Percentiles rank a stretch among this genome's conserved stretches.
phyloP scores from a whole-genome alignment of 1,284 basidiomycete genomes.

The Spongiforma sp. region DNA sequence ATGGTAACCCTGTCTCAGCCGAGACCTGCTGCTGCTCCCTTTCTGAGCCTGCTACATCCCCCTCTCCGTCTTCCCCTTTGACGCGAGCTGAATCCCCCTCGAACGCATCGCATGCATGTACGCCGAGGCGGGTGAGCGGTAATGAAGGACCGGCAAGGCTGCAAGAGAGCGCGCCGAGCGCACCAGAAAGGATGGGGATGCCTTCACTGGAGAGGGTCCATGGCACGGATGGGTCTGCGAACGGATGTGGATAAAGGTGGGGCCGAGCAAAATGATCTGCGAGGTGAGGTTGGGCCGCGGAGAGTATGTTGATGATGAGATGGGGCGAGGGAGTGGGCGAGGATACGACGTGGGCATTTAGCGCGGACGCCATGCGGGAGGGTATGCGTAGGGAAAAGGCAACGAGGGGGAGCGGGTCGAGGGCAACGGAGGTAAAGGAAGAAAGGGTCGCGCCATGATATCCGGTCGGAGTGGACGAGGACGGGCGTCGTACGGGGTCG shows the following conservation, averaged over 20 bases:
- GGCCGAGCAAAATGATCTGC: constrained; percentile 68
- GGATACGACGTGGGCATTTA: constrained; percentile 42
- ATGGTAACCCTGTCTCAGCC: constrained; percentile 24
- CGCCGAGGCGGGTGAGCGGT: constrained; percentile 44
- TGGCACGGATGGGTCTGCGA: constrained; percentile 27
- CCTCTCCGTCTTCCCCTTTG: neutral
- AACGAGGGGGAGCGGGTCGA: constrained; percentile 86
- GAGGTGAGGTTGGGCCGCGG: constrained; percentile 57
- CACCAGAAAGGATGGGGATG: constrained; percentile 58
- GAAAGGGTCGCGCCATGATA: constrained; percentile 92
- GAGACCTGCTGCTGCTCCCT: constrained; percentile 12
- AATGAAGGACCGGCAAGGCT: constrained; percentile 47
- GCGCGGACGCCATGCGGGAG: constrained; percentile 79
- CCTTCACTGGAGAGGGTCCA: constrained; percentile 51
- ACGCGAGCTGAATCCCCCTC: neutral
- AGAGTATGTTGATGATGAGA: constrained; percentile 74
- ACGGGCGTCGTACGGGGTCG: constrained; percentile 4
- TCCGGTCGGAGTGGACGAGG: neutral
- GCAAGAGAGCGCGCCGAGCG: constrained; percentile 66
- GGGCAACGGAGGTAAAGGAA: constrained; percentile 89
- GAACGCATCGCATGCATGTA: constrained; percentile 37
- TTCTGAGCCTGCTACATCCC: neutral
- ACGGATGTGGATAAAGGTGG: constrained; percentile 63
- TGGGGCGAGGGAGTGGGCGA: constrained; percentile 38
- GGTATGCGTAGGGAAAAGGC: constrained; percentile 90